Percentiles rank a stretch among this genome's conserved stretches.
Conservation (phyloP, 495 filamentous ascomycete genomes). For the Penicillium silybi region DNA sequence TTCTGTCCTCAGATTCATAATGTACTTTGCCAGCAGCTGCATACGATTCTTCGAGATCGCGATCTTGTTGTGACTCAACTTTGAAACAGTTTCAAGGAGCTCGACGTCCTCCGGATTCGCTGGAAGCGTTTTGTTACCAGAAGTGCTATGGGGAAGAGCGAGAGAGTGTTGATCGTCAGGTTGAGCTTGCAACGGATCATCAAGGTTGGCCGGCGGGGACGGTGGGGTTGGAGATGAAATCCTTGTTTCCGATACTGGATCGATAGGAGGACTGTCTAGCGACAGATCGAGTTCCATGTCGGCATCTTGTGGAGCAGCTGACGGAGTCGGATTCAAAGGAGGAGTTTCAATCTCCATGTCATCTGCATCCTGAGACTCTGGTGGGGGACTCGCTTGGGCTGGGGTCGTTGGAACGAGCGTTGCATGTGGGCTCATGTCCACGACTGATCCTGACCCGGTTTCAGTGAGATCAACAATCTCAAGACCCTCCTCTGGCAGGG, state of each 20-base stretch:
- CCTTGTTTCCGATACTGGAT: background rate
- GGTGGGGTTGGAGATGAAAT: background rate
- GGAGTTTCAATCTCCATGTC: constrained; percentile 24
- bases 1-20: background rate
- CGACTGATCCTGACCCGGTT: constrained; percentile 10
- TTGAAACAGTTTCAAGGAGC: background rate
- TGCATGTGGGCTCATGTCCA: background rate
- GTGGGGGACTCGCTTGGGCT: background rate
- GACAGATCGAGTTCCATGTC: background rate
- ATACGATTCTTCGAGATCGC: background rate
- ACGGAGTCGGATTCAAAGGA: constrained; percentile 24
- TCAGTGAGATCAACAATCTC: constrained; percentile 28
- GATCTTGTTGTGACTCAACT: background rate
- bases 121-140: background rate
- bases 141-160: background rate
- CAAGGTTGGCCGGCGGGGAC: background rate
- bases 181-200: background rate
- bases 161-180: background rate
- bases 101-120: background rate
- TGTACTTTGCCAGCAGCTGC: constrained; percentile 9
- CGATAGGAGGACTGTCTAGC: background rate
- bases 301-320: background rate
- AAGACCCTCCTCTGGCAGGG: background rate
- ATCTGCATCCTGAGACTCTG: constrained; percentile 1
- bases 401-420: background rate